Conservation (phyloP, 305 asterid species). For the Rubia peregrina region DNA sequence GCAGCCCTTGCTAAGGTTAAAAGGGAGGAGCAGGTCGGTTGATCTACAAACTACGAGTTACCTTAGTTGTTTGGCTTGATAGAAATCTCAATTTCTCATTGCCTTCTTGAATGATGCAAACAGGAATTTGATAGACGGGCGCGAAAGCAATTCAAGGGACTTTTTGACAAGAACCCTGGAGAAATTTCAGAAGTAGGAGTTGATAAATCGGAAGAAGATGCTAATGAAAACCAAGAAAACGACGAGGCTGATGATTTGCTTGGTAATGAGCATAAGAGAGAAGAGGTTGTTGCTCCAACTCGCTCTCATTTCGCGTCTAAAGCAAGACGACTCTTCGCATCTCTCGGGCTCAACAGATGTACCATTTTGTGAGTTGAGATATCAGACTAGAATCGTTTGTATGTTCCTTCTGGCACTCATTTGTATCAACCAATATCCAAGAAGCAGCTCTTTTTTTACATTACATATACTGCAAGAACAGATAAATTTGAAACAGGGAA, state of each 20-base stretch:
- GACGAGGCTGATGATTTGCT: constrained; percentile 27
- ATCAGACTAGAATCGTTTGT: background rate
- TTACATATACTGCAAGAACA: background rate
- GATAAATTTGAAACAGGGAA: background rate
- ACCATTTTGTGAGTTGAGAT: constrained; percentile 49
- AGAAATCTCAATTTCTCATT: constrained; percentile 1
- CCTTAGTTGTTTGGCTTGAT: background rate
- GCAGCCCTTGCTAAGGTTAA: constrained; percentile 83
- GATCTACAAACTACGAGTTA: background rate
- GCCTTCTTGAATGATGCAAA: constrained; percentile 7
- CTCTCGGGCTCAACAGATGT: constrained; percentile 68
- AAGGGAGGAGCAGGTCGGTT: constrained; percentile 83
- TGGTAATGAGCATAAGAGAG: constrained; percentile 38
- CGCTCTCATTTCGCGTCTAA: constrained; percentile 39
- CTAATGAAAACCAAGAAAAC: constrained; percentile 27
- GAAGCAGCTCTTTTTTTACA: background rate
- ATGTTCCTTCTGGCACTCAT: background rate
- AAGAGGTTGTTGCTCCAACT: constrained; percentile 44
- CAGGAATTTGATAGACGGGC: constrained; percentile 79
- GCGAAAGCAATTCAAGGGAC: constrained; percentile 76
- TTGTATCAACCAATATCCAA: background rate
- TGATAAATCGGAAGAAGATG: constrained; percentile 28
- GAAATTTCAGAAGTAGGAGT: constrained; percentile 65
- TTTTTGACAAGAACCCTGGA: constrained; percentile 96
- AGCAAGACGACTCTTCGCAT: constrained; percentile 43